Evolutionary conservation across 805 yeast species (phyloP), one percentile per base, ranked within the genome.

Genomic region (Maudiozyma serrabonitensis): DNA sequence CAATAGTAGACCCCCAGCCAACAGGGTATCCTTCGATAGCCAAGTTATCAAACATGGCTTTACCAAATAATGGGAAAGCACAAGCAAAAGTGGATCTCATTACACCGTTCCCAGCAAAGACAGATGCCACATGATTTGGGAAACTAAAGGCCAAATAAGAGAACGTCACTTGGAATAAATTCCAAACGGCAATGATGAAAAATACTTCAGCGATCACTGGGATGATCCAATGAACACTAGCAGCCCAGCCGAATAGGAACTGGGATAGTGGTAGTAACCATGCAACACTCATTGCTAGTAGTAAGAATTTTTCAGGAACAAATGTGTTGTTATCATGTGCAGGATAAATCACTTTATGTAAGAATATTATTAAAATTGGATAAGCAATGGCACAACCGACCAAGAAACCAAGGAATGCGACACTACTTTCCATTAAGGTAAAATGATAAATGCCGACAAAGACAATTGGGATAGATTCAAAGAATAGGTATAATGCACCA

Each of bases 61-160:
- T 58, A 3, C 85, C 84, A 62, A 84, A 82, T 48, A 84, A 69
- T 40, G 85, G 84, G 69, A 80, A 80, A 2, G 74, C 76, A 51
- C 79, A 78, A 2, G 81, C 84, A 55, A 75, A 72, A 1, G 63
- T 63, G 5, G 78, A 68, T 48, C 84, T 71, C 53, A 71, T 69
- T 19, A 79, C 62, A 45, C 69, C 75, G 55, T 78, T 79, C 41
- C 79, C 76, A 4, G 84, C 83, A 62, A 74, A 78, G 2, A 75
- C 82, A 0, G 83, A 78, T 1, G 82, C 82, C 53, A 76, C 52
- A 59, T 72, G 73, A 46, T 75, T 63, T 35, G 70, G 74, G 59
- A 74, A 80, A 8, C 78, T 67, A 51, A 67, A 63, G 3, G 75
- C 75, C 52, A 80, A 63, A 52, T 78, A 79, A 54, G 74, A 69